Evolutionary conservation across 306 rosid genomes (phyloP).

Genomic region (Cucurbita pepo): DNA sequence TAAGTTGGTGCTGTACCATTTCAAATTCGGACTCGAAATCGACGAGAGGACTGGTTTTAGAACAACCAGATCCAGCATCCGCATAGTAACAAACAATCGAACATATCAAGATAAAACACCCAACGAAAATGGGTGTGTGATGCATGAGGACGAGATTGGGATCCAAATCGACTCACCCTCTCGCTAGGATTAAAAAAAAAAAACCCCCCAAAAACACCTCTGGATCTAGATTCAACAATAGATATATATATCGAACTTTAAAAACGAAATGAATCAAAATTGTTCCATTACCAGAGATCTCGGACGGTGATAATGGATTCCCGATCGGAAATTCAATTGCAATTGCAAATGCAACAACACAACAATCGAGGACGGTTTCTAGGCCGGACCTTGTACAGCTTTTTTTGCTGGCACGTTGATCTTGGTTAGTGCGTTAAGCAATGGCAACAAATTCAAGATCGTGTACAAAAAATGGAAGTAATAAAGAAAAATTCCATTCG

Average conservation of each 20-base stretch:
- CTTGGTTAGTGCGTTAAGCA: neutral
- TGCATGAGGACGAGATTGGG: constrained; percentile 42
- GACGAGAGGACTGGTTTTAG: constrained; percentile 23
- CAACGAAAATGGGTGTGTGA: constrained; percentile 24
- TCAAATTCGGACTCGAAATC: constrained; percentile 32
- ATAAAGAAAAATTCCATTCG: neutral
- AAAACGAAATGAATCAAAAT: neutral
- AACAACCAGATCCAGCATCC: constrained; percentile 35
- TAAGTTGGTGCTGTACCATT: constrained; percentile 77
- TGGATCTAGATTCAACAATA: neutral
- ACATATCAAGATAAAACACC: constrained; percentile 19
- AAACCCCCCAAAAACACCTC: neutral
- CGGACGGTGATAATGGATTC: neutral
- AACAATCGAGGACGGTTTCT: neutral
- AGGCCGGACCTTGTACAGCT: neutral
- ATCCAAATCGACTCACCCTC: neutral
- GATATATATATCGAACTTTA: neutral
- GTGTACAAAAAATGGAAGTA: neutral
- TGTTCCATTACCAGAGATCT: neutral
- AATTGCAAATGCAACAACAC: neutral
- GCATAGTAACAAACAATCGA: constrained; percentile 20
- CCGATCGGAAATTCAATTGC: neutral
- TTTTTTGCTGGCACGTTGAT: neutral
- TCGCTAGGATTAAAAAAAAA: neutral
- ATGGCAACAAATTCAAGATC: neutral